Evolutionary conservation across 805 yeast species (phyloP), one percentile per base, ranked within the genome.

Genomic region (Metschnikowia baotianmanensis): DNA sequence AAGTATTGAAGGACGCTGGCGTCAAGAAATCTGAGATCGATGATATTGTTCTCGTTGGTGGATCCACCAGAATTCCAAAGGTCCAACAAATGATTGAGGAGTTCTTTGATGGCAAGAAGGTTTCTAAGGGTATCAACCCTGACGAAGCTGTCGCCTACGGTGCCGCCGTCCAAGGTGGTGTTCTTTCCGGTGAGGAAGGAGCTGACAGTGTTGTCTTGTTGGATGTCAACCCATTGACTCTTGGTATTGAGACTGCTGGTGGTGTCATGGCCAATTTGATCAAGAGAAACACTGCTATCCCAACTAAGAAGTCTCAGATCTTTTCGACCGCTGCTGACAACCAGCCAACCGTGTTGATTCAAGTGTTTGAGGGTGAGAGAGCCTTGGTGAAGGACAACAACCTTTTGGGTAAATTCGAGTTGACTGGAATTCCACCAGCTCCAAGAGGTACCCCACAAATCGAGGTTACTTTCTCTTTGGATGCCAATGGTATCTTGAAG

Each of bases 141-240:
- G 75, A 70, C 52, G 75, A 70, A 57, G 75, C 75, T 51, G 75
- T 70, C 48, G 75, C 75, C 23, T 70, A 69, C 52, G 75, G 75
- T 62, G 98, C 98, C 62, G 97, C 98, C 62, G 97, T 90, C 13
- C 55, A 51, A 36, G 55, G 53, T 19, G 55, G 55, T 47, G 55
- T 51, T 9, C 53, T 51, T 27, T 51, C 55, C 12, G 55, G 55
- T 24, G 55, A 51, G 34, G 55, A 51, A 36, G 55, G 55, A 36
- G 89, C 96, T 68, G 87, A 89, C 75, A 96, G 88, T 75, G 82
- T 90, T 68, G 55, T 51, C 26, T 47, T 51, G 45, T 50, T 51
- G 52, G 56, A 51, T 32, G 56, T 51, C 34, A 51, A 51, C 46
- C 56, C 56, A 35, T 50, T 51, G 52, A 50, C 56, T 16, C 53